Percentiles rank a stretch among this genome's conserved stretches.
These are phyloP conservation scores for Hypoxylon sp. DNA, from an alignment of 2,329 filamentous ascomycete genomes.

Conservation along the genomic window DNA sequence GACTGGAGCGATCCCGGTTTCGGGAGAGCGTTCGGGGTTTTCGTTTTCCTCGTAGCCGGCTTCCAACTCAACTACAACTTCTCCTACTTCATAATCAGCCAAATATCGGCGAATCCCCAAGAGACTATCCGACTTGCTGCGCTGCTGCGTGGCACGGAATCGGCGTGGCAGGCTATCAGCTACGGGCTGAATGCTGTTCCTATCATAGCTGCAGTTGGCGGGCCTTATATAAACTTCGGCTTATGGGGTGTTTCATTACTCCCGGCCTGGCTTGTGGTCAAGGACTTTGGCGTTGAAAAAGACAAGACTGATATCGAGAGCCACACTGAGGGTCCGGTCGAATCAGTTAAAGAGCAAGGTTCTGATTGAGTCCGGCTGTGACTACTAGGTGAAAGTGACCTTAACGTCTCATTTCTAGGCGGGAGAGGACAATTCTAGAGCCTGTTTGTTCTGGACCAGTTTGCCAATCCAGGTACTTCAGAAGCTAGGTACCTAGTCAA, in stretches of 20 bases:
- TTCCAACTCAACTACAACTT: constrained; percentile 83
- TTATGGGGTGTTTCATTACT: constrained; percentile 73
- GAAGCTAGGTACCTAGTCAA: too few species aligned
- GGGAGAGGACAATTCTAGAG: not conserved
- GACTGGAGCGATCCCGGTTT: constrained; percentile 76
- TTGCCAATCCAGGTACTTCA: not conserved
- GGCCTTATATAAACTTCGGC: constrained; percentile 77
- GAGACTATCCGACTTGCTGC: constrained; percentile 77
- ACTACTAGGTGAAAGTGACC: not conserved
- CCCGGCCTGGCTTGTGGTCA: constrained; percentile 76
- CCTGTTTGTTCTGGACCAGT: too few species aligned
- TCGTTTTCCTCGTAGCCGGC: constrained; percentile 73
- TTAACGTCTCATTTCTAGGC: too few species aligned
- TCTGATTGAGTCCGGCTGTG: not conserved
- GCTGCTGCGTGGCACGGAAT: constrained; percentile 76
- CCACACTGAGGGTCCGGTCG: constrained; percentile 14
- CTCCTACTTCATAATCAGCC: constrained; percentile 77
- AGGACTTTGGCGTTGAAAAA: constrained; percentile 61
- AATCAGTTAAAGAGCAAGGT: constrained; percentile 8
- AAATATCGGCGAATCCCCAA: constrained; percentile 70
- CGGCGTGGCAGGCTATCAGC: constrained; percentile 78
- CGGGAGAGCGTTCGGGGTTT: constrained; percentile 74
- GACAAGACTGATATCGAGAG: constrained; percentile 28
- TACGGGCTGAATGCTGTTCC: constrained; percentile 74
- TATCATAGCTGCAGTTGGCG: constrained; percentile 74